Evolutionary conservation across 1,139 yeast genomes (phyloP).

Genomic region (Blastobotrys indianensis): DNA sequence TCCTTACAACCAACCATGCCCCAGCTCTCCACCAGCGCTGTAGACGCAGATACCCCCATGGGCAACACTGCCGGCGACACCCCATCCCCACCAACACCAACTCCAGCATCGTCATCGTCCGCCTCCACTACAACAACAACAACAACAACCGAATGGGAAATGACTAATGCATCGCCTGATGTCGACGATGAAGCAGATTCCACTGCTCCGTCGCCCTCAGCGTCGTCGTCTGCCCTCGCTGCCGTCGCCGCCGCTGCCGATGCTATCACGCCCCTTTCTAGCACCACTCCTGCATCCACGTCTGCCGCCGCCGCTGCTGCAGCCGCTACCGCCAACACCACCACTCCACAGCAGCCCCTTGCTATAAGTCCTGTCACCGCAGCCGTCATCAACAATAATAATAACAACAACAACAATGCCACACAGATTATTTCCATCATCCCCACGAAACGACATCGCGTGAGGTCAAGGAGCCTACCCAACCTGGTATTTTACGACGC

Average conservation of each 20-base stretch:
- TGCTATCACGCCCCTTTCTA: too few species aligned
- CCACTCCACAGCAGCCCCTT: not conserved
- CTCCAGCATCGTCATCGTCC: not conserved
- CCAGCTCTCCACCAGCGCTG: slow-evolving; percentile 5
- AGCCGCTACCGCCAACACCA: not conserved
- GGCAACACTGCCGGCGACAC: slow-evolving; percentile 5
- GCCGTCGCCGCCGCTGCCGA: too few species aligned
- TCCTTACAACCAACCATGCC: slow-evolving; percentile 4
- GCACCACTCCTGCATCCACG: not conserved
- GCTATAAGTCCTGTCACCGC: not conserved
- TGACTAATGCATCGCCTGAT: not conserved
- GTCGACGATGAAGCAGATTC: not conserved
- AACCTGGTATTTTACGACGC: slow-evolving; percentile 19
- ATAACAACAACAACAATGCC: not conserved
- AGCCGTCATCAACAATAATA: not conserved
- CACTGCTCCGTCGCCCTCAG: slow-evolving; percentile 1
- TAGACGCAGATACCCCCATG: slow-evolving; percentile 14
- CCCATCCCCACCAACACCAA: not conserved
- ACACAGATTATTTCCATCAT: not conserved
- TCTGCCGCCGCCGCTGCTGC: not conserved
- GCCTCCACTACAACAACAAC: not conserved
- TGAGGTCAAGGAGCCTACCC: slow-evolving; percentile 25
- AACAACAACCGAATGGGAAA: slow-evolving; percentile 2
- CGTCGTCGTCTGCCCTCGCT: not conserved
- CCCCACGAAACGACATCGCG: slow-evolving; percentile 18